Evolutionary conservation across 2,329 filamentous ascomycete genomes (phyloP), one percentile per base, ranked within the genome.

Genomic region (Claviceps digitariae): DNA sequence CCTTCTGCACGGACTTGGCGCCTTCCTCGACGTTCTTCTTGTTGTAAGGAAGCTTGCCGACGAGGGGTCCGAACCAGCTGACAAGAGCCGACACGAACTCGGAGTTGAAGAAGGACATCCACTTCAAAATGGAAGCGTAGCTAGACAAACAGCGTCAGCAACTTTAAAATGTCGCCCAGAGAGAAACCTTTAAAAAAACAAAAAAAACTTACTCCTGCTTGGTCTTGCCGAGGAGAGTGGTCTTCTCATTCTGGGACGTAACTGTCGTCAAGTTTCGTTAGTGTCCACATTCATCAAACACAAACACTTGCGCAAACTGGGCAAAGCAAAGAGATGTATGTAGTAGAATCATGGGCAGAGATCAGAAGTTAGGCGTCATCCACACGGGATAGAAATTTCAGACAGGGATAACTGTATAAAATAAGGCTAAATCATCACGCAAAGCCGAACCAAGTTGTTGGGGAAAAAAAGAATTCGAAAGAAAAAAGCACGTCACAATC

Each of bases 211-310:
- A 90, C 83, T 98, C 93, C 80, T 98, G 91, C 86, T 98, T 98
- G 77, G 90, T 98, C 86, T 97, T 97, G 69, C 93, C 93, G 65
- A 98, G 84, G 62, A 98, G 90, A 63, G 90, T 94, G 66, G 93
- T 98, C 86, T 97, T 97, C 85, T 97, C 93, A 74, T 98, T 98
- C 78, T 98, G 93, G 64, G 93, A 97, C 66, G 93, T 90, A 71
- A 98, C 93, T 97, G 68, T 27, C 2, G 31, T 57, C 57, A 55
- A 60, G 31, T 54, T 8, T 27, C 38, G 64, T 73, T 63, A 73
- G 67, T 60, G 57, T 53, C 43, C 7, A 4, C 1, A 17, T 52
- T 13, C 13, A 29, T 48, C 52, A 38, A 41, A 43, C 36, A 27
- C 21, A n/a, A 21, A n/a, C 23, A 21, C 7, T 50, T n/a, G 49